A percentile compares a stretch with the other conserved stretches of the same genome.
phyloP scores from a whole-genome alignment of 2,329 filamentous ascomycete genomes.

The Calycina herbarum region DNA sequence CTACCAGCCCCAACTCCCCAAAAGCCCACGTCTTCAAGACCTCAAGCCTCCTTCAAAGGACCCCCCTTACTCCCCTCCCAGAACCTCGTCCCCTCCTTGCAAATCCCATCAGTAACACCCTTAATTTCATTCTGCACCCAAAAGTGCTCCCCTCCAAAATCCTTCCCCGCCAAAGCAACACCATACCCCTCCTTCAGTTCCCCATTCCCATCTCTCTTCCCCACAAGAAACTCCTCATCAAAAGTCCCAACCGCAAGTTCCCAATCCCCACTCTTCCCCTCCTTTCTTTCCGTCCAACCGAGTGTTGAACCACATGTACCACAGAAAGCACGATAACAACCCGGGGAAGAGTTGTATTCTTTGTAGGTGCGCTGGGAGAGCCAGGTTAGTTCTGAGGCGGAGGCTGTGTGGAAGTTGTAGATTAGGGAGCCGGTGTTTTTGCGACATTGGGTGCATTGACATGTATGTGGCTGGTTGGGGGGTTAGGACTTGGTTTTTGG shows the following conservation, averaged over 20 bases:
- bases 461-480: constrained; percentile 44
- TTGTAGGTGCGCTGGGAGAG: constrained; percentile 30
- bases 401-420: constrained; percentile 43
- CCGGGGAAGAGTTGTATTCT: constrained; percentile 44
- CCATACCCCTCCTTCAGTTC: constrained; percentile 39
- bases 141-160: constrained; percentile 40
- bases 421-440: constrained; percentile 51
- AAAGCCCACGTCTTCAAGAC: neutral
- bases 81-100: constrained; percentile 18
- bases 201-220: constrained; percentile 21
- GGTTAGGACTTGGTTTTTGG: neutral
- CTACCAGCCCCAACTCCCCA: no score
- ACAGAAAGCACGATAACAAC: constrained; percentile 50
- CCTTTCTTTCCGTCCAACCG: constrained; percentile 44
- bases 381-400: constrained; percentile 40
- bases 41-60: constrained; percentile 2
- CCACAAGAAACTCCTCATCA: constrained; percentile 45
- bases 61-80: constrained; percentile 22
- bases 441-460: constrained; percentile 58
- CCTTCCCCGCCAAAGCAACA: constrained; percentile 39
- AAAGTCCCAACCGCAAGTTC: constrained; percentile 46
- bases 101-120: constrained; percentile 47
- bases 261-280: constrained; percentile 25
- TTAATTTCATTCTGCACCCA: constrained; percentile 48
- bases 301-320: constrained; percentile 49